phyloP scores from a whole-genome alignment of 345 rosid genomes.

The Anastatica hierochuntica region DNA sequence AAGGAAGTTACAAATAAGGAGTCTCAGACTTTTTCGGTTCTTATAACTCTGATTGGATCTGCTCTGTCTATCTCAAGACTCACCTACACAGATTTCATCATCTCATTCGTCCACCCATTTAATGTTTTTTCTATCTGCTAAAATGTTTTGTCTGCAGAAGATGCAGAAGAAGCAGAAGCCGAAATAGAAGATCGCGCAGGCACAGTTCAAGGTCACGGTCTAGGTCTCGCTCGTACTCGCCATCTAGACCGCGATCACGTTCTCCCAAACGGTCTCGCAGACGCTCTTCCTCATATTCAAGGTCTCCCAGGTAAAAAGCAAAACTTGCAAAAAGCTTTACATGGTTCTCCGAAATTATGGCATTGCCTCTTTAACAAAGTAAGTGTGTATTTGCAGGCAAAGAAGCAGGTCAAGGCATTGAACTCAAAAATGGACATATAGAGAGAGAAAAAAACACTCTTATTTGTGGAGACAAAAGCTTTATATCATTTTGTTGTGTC shows the following conservation, averaged over 20 bases:
- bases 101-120: constrained; percentile 2
- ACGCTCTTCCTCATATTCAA: constrained; percentile 34
- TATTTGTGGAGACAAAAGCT: background rate
- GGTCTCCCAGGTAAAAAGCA: constrained; percentile 62
- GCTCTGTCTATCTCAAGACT: background rate
- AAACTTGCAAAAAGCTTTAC: constrained; percentile 1
- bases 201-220: constrained; percentile 35
- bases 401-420: constrained; percentile 64
- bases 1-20: constrained; percentile 4
- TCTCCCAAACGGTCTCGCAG: constrained; percentile 34
- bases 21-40: constrained; percentile 5
- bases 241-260: constrained; percentile 30
- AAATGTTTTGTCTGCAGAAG: constrained; percentile 31
- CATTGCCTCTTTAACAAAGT: background rate
- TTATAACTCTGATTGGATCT: constrained; percentile 8
- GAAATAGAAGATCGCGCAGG: constrained; percentile 54
- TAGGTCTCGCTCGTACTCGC: constrained; percentile 28
- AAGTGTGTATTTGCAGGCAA: constrained; percentile 36
- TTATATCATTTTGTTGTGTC: background rate
- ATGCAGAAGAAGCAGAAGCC: constrained; percentile 27
- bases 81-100: background rate
- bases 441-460: background rate
- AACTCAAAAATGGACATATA: background rate
- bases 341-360: background rate
- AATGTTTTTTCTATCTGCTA: background rate